Base-by-base conservation (phyloP, 257 asterid species). In the Craterostigma plantagineum region DNA sequence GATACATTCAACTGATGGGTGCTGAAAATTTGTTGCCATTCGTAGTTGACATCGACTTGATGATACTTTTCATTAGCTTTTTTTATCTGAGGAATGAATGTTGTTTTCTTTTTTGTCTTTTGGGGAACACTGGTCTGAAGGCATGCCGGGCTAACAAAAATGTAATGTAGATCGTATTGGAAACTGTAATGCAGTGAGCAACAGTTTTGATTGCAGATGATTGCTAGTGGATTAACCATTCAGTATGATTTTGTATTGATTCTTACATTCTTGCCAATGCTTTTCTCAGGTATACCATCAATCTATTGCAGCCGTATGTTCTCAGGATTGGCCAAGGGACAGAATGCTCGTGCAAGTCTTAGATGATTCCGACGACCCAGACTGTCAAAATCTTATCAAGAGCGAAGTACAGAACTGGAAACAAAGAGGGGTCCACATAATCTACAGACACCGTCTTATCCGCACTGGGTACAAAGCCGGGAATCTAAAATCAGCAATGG, bases 401-500 rank as follows among this genome's bases (percentile, higher is more conserved):
- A 87, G 85, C 54, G 96, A 84, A 66, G 93, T 76, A 30, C 78
- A 63, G 51, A 80, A 74, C 65, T 84, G 96, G 96, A 84, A 76
- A 56, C 96, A 74, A 43, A 80, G 64, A 58, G 96, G 96, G 36
- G 71, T 66, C 54, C 74, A 43, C 64, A 72, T 84, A 39, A 45
- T 76, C 37, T 84, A 84, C 41, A 67, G 81, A 51, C 93, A 79
- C 51, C 92, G 96, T 44, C 81, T 67, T 48, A 63, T 72, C 47
- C 83, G 93, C 63, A 74, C 92, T 37, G 93, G 96, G 50, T 84
- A 80, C 64, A 84, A 84, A 58, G 96, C 96, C 18, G 96, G 96
- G 69, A 80, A 79, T 64, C 96, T 84, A 55, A 76, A 65, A 59
- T 79, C 93, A 48, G 96, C 92, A 45, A 79, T 84, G 93, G 70